These are phyloP conservation scores for Rhodotorula kratochvilovae DNA, from an alignment of 768 basidiomycete species.

Conservation along the genomic window DNA sequence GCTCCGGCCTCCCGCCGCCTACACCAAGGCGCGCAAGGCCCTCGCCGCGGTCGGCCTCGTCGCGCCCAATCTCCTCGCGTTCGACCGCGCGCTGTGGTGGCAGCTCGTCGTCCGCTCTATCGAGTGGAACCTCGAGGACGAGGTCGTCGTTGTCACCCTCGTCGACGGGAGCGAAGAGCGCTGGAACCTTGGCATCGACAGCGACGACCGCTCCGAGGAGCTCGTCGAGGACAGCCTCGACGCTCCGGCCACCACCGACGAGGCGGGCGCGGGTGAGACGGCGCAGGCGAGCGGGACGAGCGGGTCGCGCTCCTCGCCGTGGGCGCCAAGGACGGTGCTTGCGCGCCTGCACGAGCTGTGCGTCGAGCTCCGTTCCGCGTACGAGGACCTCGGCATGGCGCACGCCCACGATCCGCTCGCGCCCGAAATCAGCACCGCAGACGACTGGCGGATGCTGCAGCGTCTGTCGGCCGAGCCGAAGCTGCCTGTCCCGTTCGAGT, in stretches of 20 bases:
- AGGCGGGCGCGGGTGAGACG: background rate
- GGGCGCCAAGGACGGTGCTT: background rate
- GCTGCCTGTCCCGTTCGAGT: constrained; percentile 6
- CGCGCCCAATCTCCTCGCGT: background rate
- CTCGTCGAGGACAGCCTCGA: background rate
- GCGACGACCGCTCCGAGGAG: background rate
- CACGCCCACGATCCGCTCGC: background rate
- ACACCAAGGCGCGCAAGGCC: background rate
- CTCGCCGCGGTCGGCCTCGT: constrained; percentile 8
- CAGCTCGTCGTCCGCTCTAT: constrained; percentile 9
- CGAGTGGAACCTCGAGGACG: constrained; percentile 20
- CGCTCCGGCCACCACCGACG: too few relatives aligned
- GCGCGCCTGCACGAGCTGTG: background rate
- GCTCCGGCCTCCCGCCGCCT: background rate
- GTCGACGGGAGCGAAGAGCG: constrained; percentile 23
- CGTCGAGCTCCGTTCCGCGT: constrained; percentile 28
- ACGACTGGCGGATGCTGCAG: constrained; percentile 7
- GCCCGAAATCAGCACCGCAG: constrained; percentile 1
- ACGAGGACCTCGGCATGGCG: constrained; percentile 30
- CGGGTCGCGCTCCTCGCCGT: background rate
- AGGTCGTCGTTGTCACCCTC: constrained; percentile 10
- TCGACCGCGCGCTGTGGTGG: constrained; percentile 21
- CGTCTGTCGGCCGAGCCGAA: constrained; percentile 13
- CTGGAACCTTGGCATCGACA: constrained; percentile 16
- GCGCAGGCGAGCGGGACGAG: background rate